Percentiles rank a stretch among this genome's conserved stretches.
Conservation (phyloP, 2,329 filamentous ascomycete species). For the Scytalidium lignicola region DNA sequence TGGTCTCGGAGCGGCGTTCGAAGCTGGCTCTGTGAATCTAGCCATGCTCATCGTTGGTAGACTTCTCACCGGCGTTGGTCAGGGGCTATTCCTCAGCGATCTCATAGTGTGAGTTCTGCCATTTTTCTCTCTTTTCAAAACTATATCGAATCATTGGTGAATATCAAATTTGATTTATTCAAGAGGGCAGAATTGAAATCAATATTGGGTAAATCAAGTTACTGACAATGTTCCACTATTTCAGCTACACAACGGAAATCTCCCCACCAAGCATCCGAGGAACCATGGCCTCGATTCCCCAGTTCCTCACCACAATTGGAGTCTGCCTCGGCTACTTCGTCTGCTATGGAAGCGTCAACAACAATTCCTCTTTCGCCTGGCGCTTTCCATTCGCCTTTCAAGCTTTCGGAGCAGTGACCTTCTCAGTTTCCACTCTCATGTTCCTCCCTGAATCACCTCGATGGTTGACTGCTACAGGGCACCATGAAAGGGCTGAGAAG, state of each 20-base stretch:
- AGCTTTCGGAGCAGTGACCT: conserved; percentile 33
- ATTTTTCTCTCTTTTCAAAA: not conserved
- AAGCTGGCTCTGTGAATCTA: conserved; percentile 42
- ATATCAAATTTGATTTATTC: not conserved
- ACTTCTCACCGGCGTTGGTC: conserved; percentile 50
- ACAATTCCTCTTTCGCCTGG: conserved; percentile 48
- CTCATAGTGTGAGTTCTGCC: conserved; percentile 38
- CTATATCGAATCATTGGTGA: not conserved
- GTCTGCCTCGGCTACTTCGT: conserved; percentile 53
- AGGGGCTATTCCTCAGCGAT: conserved; percentile 54
- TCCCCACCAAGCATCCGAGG: conserved; percentile 47
- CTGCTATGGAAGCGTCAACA: conserved; percentile 48
- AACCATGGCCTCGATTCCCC: conserved; percentile 44
- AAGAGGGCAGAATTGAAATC: too few relatives aligned
- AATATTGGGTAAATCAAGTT: too few relatives aligned
- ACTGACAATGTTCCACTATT: not conserved
- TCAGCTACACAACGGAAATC: conserved; percentile 54
- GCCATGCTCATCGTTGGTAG: conserved; percentile 51
- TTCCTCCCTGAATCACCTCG: conserved; percentile 50
- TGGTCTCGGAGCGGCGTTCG: conserved; percentile 45
- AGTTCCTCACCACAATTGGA: conserved; percentile 45
- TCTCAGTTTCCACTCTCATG: conserved; percentile 33
- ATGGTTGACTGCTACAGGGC: conserved; percentile 48
- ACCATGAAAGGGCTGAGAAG: conserved; percentile 38
- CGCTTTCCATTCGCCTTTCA: conserved; percentile 49